These are phyloP conservation scores for Plectosphaerella plurivora DNA, from an alignment of 2,329 filamentous ascomycete genomes.

Conservation along the genomic window DNA sequence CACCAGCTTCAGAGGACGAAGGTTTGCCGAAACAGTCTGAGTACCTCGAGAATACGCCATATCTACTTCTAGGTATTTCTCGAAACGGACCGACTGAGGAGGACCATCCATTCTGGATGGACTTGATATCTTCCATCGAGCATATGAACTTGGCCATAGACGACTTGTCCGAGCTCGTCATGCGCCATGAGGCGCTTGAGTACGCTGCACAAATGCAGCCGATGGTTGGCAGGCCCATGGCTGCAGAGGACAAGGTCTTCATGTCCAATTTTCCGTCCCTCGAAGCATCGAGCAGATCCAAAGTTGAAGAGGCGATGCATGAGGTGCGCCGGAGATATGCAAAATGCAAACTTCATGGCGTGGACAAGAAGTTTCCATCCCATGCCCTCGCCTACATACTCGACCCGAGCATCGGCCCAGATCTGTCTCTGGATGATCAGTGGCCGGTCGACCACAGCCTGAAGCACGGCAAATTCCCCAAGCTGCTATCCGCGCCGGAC, in stretches of 20 bases:
- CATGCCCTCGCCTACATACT: constrained; percentile 33
- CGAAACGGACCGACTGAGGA: constrained; percentile 29
- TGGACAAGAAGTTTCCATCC: constrained; percentile 37
- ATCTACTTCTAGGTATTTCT: constrained; percentile 29
- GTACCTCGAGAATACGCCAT: constrained; percentile 18
- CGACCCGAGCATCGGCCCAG: constrained; percentile 31
- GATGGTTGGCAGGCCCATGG: constrained; percentile 19
- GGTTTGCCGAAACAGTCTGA: neutral
- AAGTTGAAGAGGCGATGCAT: constrained; percentile 26
- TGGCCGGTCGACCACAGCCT: constrained; percentile 21
- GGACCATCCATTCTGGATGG: constrained; percentile 41
- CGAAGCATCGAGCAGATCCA: constrained; percentile 24
- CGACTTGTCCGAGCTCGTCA: constrained; percentile 37
- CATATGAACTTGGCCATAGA: constrained; percentile 44
- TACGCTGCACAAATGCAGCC: constrained; percentile 29
- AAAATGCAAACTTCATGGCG: constrained; percentile 34
- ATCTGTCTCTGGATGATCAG: constrained; percentile 33
- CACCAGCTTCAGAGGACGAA: neutral
- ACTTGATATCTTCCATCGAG: constrained; percentile 36
- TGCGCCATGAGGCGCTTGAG: constrained; percentile 31
- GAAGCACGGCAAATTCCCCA: constrained; percentile 35
- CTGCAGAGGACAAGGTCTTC: constrained; percentile 37
- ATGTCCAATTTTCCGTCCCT: constrained; percentile 34
- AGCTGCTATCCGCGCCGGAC: constrained; percentile 43
- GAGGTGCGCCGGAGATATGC: constrained; percentile 28